phyloP scores from a whole-genome alignment of 768 basidiomycete species.

The Leccinum olivaceopallidum region DNA sequence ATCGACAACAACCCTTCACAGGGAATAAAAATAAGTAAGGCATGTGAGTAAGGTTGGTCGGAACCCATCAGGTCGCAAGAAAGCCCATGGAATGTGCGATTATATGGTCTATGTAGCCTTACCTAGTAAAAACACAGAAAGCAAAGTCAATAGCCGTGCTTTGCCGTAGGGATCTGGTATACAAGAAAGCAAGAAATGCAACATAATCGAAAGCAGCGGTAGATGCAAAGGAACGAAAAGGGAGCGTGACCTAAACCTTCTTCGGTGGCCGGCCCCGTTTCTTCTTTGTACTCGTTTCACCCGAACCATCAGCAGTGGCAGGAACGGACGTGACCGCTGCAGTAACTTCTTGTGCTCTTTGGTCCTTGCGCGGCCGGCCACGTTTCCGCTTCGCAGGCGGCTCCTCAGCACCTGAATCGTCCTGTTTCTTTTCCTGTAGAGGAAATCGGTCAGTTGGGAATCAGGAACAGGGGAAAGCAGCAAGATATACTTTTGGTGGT shows the following conservation, averaged over 20 bases:
- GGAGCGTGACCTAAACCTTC: slow-evolving; percentile 28
- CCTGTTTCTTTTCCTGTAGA: slow-evolving; percentile 36
- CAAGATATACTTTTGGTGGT: slow-evolving; percentile 47
- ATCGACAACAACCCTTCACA: slow-evolving; percentile 29
- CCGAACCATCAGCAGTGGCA: slow-evolving; percentile 37
- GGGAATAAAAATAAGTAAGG: slow-evolving; percentile 34
- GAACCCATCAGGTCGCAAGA: slow-evolving; percentile 19
- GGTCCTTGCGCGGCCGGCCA: slow-evolving; percentile 71
- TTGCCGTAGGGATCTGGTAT: slow-evolving; percentile 36
- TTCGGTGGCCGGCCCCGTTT: slow-evolving; percentile 74
- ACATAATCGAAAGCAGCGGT: slow-evolving; percentile 26
- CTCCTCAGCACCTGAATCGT: slow-evolving; percentile 53
- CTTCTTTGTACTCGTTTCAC: slow-evolving; percentile 59
- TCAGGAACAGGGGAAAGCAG: slow-evolving; percentile 19
- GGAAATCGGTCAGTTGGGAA: slow-evolving; percentile 18
- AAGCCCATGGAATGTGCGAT: slow-evolving; percentile 29
- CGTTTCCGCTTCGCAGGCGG: slow-evolving; percentile 63
- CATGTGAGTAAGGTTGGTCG: slow-evolving; percentile 22
- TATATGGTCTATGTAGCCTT: slow-evolving; percentile 38
- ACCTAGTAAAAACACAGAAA: slow-evolving; percentile 36
- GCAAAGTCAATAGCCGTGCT: slow-evolving; percentile 37
- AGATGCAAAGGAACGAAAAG: slow-evolving; percentile 11
- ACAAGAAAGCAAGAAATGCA: slow-evolving; percentile 37
- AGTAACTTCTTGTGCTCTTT: slow-evolving; percentile 45
- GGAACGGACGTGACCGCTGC: slow-evolving; percentile 35